Base-by-base conservation (phyloP, 768 basidiomycete species). In the Trametopsis cervina region DNA sequence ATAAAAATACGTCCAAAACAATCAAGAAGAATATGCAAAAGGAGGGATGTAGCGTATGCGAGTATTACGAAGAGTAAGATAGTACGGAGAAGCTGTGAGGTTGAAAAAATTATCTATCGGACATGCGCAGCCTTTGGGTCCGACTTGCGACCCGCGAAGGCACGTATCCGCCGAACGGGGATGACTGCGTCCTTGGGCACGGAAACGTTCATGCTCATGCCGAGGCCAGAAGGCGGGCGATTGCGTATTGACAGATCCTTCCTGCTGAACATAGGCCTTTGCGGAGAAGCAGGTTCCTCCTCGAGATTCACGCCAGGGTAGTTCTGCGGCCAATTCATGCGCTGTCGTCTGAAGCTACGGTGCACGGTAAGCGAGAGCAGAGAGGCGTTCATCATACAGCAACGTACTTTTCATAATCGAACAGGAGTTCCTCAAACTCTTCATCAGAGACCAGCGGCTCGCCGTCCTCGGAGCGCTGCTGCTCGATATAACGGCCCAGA, bases 371-470 rank as follows among this genome's bases (percentile, higher is more conserved):
- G 15, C 29, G 29, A 33, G 15, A 33, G 9, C 15, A 33, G 29
- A 7, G 29, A 33, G 15, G 29, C 29, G 15, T 33, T 33, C 29
- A 56, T 25, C 45, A 49, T 26, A 33, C 46, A 27, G 35, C 38
- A n/a, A 66, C 73, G 46, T 56, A 81, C 81, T 73, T 69, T 52
- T 81, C 78, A 57, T 83, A 84, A 25, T 74, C 70, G 73, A 76
- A 81, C 10, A 81, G 52, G 15, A 63, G 57, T 29, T 76, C 66
- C 12, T 67, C 60, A 12, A 69, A 50, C 40, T 59, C 61, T 9
- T 59, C 54, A 29, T 57, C 57, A 37, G 64, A 54, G 5, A 66
- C 42, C 20, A 55, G 33, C 22, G 56, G 57, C 44, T 46, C 40
- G 3, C 61, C 62, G 22, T 53, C 44, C 27, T 46, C 53, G 21